Evolutionary conservation across 2,329 filamentous ascomycete species (phyloP).

Genomic region (Fusarium robinianum): DNA sequence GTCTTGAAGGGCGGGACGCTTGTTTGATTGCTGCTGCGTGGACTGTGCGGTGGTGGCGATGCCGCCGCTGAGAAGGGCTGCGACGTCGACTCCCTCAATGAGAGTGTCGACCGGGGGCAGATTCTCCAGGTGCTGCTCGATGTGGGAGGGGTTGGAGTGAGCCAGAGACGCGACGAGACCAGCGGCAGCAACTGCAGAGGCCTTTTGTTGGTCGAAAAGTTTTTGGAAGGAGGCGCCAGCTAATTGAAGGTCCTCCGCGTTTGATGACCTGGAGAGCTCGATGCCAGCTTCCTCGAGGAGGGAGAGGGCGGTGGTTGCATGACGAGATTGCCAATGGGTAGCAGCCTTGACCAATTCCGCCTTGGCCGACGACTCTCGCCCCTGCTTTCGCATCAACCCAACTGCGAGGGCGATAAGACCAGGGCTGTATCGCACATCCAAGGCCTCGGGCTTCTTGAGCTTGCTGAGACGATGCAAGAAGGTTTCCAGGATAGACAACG

Average conservation of each 20-base stretch:
- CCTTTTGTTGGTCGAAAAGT: conserved; percentile 67
- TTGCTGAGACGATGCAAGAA: conserved; percentile 75
- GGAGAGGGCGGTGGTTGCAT: conserved; percentile 52
- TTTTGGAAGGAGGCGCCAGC: conserved; percentile 80
- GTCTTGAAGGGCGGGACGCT: conserved; percentile 51
- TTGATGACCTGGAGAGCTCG: conserved; percentile 76
- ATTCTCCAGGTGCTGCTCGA: conserved; percentile 57
- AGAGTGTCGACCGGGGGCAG: conserved; percentile 68
- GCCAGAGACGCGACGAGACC: conserved; percentile 86
- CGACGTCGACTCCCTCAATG: conserved; percentile 62
- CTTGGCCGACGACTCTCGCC: conserved; percentile 73
- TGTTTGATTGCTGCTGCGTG: conserved; percentile 50
- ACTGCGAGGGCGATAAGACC: conserved; percentile 82
- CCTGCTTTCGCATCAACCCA: conserved; percentile 76
- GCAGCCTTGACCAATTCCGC: conserved; percentile 78
- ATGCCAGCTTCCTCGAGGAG: conserved; percentile 83
- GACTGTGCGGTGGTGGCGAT: conserved; percentile 53
- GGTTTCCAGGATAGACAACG: conserved; percentile 73
- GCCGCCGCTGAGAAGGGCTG: conserved; percentile 67
- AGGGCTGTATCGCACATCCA: conserved; percentile 78
- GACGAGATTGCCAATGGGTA: conserved; percentile 74
- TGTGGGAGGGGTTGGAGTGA: conserved; percentile 59
- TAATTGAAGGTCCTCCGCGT: conserved; percentile 66
- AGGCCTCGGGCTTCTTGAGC: conserved; percentile 57
- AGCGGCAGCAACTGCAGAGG: conserved; percentile 72